Percentiles rank a stretch among this genome's conserved stretches.
Evolutionary conservation across 352 stramenopile species (phyloP).

Genomic region (Pythium rhizo-oryzae): DNA sequence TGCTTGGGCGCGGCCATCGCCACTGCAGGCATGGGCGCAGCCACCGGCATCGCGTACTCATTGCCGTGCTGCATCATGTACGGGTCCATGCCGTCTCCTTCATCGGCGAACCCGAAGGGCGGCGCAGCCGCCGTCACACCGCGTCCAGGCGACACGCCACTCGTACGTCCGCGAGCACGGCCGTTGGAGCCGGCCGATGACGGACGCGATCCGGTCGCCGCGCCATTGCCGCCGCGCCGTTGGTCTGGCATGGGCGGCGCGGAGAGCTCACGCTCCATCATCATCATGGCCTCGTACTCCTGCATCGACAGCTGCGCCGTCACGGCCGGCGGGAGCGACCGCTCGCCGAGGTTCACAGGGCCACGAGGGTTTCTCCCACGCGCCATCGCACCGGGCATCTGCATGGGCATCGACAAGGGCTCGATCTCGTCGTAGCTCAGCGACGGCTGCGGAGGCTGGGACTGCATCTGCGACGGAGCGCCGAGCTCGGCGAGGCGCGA

Average conservation of each 20-base stretch:
- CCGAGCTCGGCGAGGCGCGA: not conserved
- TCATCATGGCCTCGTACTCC: slow-evolving; percentile 25
- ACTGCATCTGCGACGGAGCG: not conserved
- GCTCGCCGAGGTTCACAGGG: not conserved
- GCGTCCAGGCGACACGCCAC: not conserved
- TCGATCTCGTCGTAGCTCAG: slow-evolving; percentile 10
- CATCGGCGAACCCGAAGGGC: not conserved
- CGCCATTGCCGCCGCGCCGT: not conserved
- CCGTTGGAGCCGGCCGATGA: not conserved
- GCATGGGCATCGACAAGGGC: slow-evolving; percentile 6
- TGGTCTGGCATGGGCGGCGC: not conserved
- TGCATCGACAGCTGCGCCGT: slow-evolving; percentile 18
- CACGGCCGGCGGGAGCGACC: slow-evolving; percentile 1
- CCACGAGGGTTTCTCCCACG: not conserved
- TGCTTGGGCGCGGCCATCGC: not conserved
- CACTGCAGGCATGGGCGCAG: not conserved
- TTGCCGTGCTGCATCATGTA: slow-evolving; percentile 12
- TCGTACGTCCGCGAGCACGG: slow-evolving; percentile 1
- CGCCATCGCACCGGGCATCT: not conserved
- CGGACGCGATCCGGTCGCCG: not conserved
- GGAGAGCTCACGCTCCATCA: slow-evolving; percentile 20
- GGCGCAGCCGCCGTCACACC: not conserved
- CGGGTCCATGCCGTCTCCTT: not conserved
- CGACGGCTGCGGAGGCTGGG: not conserved
- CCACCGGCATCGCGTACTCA: slow-evolving; percentile 11